Evolutionary conservation across 108 stramenopile genomes (phyloP).

Genomic region (Stephanodiscus triporus): DNA sequence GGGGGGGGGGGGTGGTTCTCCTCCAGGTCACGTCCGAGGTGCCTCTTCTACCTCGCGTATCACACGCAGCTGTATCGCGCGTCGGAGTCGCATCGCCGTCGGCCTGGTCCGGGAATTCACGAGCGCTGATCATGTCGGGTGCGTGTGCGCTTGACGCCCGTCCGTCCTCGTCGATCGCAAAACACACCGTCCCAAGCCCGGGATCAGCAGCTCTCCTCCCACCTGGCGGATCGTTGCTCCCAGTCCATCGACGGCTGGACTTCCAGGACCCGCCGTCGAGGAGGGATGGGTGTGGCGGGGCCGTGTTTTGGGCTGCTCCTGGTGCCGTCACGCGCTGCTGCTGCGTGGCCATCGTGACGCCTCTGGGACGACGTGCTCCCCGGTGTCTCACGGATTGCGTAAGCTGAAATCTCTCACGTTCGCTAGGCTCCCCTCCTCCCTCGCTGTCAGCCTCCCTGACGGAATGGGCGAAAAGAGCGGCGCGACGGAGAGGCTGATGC

Average conservation of each 20-base stretch:
- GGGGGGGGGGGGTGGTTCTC: constrained; percentile 40
- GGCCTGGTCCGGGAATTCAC: constrained; percentile 76
- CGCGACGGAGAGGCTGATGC: too few species aligned
- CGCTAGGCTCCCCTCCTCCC: constrained; percentile 62
- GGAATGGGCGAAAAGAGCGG: too few species aligned
- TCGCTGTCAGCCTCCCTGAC: constrained; percentile 41
- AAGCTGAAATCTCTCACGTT: constrained; percentile 75
- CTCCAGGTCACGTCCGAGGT: constrained; percentile 68
- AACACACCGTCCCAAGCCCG: constrained; percentile 61
- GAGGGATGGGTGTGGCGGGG: constrained; percentile 67
- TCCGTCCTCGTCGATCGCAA: constrained; percentile 61
- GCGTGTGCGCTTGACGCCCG: constrained; percentile 65
- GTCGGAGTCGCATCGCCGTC: constrained; percentile 61
- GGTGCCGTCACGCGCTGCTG: constrained; percentile 64
- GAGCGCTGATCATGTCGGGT: constrained; percentile 62
- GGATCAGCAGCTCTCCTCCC: constrained; percentile 66
- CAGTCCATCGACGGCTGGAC: constrained; percentile 59
- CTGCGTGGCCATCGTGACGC: constrained; percentile 37
- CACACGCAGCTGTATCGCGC: constrained; percentile 71
- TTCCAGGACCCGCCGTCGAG: constrained; percentile 34
- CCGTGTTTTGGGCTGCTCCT: constrained; percentile 73
- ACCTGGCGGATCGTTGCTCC: constrained; percentile 33
- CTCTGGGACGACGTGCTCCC: constrained; percentile 42
- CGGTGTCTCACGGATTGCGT: constrained; percentile 59
- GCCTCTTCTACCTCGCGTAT: constrained; percentile 77